phyloP scores from a whole-genome alignment of 495 filamentous ascomycete species.

The Jackrogersella multiformis region DNA sequence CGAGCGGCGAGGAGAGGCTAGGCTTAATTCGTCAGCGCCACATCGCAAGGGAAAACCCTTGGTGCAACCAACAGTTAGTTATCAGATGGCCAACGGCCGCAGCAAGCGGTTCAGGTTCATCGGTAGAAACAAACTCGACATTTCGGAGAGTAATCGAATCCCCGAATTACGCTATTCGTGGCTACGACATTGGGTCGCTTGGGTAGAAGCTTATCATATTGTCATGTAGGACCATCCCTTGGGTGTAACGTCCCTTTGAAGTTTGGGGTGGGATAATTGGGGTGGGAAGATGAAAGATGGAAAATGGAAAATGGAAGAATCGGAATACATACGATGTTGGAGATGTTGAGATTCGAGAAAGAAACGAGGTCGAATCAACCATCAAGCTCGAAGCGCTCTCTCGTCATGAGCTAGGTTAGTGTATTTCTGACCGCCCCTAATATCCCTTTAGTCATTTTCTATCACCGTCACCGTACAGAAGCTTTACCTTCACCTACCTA shows the following conservation, averaged over 20 bases:
- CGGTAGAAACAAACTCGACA: slow-evolving; percentile 5
- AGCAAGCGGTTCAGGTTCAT: slow-evolving; percentile 2
- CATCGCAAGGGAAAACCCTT: not conserved
- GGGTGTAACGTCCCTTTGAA: slow-evolving; percentile 27
- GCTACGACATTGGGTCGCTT: slow-evolving; percentile 8
- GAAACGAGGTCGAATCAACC: not conserved
- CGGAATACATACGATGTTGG: slow-evolving; percentile 1
- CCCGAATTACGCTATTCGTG: slow-evolving; percentile 29
- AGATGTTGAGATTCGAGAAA: not conserved
- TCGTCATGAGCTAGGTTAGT: not conserved
- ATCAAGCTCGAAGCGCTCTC: slow-evolving; percentile 4
- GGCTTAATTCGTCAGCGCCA: not conserved
- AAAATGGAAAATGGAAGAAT: too few relatives aligned
- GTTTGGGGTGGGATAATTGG: not conserved
- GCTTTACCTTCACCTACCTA: too few relatives aligned
- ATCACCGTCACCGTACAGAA: slow-evolving; percentile 4
- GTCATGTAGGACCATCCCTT: slow-evolving; percentile 6
- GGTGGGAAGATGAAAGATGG: too few relatives aligned
- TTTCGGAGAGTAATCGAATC: slow-evolving; percentile 37
- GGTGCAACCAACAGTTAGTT: slow-evolving; percentile 15
- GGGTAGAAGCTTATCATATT: slow-evolving; percentile 17
- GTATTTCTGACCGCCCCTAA: slow-evolving; percentile 23
- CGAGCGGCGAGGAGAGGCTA: slow-evolving; percentile 1
- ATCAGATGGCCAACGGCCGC: slow-evolving; percentile 9
- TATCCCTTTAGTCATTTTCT: slow-evolving; percentile 9